Conservation (phyloP, 1,284 basidiomycete genomes). For the Trametes polyzona region DNA sequence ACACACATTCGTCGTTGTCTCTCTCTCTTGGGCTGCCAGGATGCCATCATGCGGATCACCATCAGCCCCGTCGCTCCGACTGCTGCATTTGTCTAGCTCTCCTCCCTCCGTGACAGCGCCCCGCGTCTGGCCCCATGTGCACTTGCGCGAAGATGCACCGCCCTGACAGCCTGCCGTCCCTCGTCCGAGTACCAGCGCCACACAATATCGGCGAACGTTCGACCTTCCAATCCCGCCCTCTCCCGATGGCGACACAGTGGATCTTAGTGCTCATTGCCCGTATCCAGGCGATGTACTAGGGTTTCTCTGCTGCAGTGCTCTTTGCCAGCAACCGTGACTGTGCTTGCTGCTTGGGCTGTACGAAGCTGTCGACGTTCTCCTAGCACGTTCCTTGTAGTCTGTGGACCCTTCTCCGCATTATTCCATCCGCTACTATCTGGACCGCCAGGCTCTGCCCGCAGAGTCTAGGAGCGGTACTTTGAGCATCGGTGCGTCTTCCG, state of each 20-base stretch:
- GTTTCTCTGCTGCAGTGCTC: background rate
- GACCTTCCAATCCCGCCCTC: background rate
- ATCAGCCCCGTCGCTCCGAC: background rate
- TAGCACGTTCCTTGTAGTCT: no score
- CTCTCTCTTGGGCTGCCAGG: background rate
- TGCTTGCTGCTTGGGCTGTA: background rate
- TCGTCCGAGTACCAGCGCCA: background rate
- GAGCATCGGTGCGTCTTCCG: background rate
- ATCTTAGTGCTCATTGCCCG: background rate
- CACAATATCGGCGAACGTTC: constrained; percentile 3
- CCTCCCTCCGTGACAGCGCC: background rate
- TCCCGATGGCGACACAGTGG: background rate
- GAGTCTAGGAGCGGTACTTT: background rate
- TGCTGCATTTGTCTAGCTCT: constrained; percentile 4
- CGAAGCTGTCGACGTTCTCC: background rate
- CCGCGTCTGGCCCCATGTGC: constrained; percentile 1
- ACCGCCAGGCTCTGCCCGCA: no score
- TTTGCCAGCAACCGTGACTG: no score
- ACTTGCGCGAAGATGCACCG: background rate
- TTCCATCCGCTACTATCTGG: no score
- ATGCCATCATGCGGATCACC: background rate
- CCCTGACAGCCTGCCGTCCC: background rate
- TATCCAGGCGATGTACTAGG: constrained; percentile 1
- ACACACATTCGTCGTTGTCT: constrained; percentile 12
- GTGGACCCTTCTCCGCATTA: no score